Evolutionary conservation across 2,329 filamentous ascomycete species (phyloP).

Genomic region (Colletotrichum truncatum): DNA sequence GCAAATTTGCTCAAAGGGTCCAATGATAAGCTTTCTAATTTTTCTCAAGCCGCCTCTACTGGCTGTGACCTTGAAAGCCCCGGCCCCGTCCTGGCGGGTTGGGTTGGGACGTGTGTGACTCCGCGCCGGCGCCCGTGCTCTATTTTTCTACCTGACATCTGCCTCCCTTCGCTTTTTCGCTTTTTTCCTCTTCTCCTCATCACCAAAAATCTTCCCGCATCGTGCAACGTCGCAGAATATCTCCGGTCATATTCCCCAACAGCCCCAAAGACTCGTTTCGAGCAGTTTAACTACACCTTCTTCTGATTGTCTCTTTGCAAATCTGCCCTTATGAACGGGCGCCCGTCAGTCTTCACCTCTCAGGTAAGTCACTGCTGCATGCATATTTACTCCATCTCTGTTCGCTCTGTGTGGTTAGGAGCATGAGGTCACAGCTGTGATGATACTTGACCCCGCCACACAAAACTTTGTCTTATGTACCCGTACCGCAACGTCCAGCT

Average conservation of each 20-base stretch:
- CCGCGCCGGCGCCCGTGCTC: conserved; percentile 14
- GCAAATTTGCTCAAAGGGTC: conserved; percentile 22
- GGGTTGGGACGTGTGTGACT: conserved; percentile 16
- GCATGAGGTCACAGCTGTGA: conserved; percentile 8
- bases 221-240: conserved; percentile 22
- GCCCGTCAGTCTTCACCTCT: conserved; percentile 86
- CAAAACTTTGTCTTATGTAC: conserved; percentile 19
- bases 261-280: conserved; percentile 25
- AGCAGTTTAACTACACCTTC: conserved; percentile 31
- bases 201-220: conserved; percentile 12
- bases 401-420: background rate
- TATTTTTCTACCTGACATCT: conserved; percentile 27
- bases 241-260: conserved; percentile 22
- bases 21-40: conserved; percentile 31
- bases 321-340: conserved; percentile 86
- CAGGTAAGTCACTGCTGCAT: conserved; percentile 66
- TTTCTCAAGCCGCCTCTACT: background rate
- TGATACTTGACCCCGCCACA: conserved; percentile 24
- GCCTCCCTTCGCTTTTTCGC: conserved; percentile 12
- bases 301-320: conserved; percentile 43
- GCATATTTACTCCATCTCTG: background rate
- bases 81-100: background rate
- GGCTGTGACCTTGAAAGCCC: conserved; percentile 1
- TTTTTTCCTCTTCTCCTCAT: conserved; percentile 27
- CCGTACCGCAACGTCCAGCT: conserved; percentile 15